Evolutionary conservation across 345 rosid species (phyloP).

Genomic region (Eucalyptus erythrocorys): DNA sequence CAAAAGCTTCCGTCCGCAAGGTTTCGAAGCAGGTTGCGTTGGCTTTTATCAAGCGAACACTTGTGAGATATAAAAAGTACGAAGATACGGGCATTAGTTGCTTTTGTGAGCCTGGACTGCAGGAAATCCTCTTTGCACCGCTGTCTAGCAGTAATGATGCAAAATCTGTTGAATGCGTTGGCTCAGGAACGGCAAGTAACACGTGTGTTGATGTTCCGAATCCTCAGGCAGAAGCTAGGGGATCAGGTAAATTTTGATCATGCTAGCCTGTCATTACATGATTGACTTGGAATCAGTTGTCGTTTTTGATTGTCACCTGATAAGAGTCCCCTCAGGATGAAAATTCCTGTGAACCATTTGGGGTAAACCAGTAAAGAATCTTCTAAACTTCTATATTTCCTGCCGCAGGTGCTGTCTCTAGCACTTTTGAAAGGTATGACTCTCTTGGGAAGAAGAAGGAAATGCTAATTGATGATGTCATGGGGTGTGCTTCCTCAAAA

Average conservation of each 20-base stretch:
- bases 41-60: slow-evolving; percentile 63
- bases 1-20: slow-evolving; percentile 52
- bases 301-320: neutral
- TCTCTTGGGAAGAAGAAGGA: slow-evolving; percentile 22
- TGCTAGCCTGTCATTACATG: neutral
- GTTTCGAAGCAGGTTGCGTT: slow-evolving; percentile 69
- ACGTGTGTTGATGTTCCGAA: slow-evolving; percentile 61
- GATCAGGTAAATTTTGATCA: slow-evolving; percentile 43
- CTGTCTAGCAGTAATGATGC: slow-evolving; percentile 56
- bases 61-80: slow-evolving; percentile 56
- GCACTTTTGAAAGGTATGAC: slow-evolving; percentile 28
- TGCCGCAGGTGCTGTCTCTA: slow-evolving; percentile 60
- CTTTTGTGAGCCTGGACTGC: slow-evolving; percentile 64
- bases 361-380: neutral
- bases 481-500: slow-evolving; percentile 67
- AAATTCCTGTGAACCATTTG: neutral
- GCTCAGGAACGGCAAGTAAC: slow-evolving; percentile 96
- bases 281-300: neutral
- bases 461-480: slow-evolving; percentile 60
- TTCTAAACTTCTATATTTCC: neutral
- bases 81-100: slow-evolving; percentile 79
- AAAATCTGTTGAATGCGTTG: slow-evolving; percentile 78
- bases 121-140: slow-evolving; percentile 56
- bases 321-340: neutral
- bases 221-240: slow-evolving; percentile 66